These are phyloP conservation scores for Antitrichia curtipendula DNA, from an alignment of 225 moss, liverwort and hornwort species.

Conservation along the genomic window DNA sequence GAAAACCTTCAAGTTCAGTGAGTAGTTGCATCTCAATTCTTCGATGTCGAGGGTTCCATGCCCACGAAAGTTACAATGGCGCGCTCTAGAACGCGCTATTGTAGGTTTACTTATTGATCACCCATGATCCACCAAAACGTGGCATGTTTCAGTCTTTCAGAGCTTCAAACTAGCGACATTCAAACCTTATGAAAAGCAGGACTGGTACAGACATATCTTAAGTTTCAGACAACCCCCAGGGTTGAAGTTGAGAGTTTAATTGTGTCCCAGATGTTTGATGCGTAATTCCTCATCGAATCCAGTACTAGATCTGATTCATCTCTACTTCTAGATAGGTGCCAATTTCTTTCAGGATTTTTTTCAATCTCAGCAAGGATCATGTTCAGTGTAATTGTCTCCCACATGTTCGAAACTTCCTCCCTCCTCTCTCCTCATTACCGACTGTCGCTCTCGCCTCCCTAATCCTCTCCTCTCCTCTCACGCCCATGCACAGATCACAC, in stretches of 20 bases:
- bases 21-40: background rate
- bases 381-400: background rate
- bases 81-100: background rate
- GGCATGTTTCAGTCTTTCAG: background rate
- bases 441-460: background rate
- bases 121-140: no score
- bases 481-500: background rate
- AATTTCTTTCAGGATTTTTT: background rate
- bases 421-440: background rate
- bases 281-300: background rate
- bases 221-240: background rate
- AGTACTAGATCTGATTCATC: background rate
- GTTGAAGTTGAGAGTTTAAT: background rate
- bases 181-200: background rate
- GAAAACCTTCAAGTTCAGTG: background rate
- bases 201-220: background rate
- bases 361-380: no score
- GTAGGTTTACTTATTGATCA: background rate
- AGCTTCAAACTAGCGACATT: background rate
- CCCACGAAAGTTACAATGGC: no score
- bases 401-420: background rate
- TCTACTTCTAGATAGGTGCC: background rate
- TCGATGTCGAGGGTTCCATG: background rate
- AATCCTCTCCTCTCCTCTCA: background rate
- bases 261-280: background rate